Evolutionary conservation across 495 filamentous ascomycete species (phyloP), one percentile per base, ranked within the genome.

Genomic region (Ascobolus immersus): DNA sequence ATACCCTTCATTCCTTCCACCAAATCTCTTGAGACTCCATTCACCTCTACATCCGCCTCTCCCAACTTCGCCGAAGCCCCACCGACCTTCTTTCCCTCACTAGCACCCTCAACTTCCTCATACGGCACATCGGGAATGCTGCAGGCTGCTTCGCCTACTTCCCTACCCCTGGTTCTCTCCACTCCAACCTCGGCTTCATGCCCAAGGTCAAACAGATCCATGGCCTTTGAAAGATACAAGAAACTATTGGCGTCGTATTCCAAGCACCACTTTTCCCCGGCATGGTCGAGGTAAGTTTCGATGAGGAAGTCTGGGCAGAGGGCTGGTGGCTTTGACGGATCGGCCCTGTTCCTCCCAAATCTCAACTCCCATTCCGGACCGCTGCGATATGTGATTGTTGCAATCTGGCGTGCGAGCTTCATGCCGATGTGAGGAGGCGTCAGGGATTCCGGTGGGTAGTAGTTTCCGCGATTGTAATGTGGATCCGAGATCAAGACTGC

Each of bases 401-500:
- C 89, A 42, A 99, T 94, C 55, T 94, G 77, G 38, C 86, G 73
- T 5, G 86, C 86, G 13, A 99, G 70, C 54, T 99, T 99, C 78
- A 99, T 92, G 11, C 86, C 86, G 5, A 71, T 66, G 48, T 99
- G 89, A 5, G 86, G 89, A 5, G 89, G 86, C 19, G 94, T 71
- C 27, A 60, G 51, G 37, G 71, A 71, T n/a, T n/a, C n/a, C 11
- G 5, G 5, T n/a, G 4, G 10, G 48, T 94, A 94, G 57, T 94
- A 99, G 55, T 80, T 91, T 1, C 86, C 86, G n/a, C 86, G 77
- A 38, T 73, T 69, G 89, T 89, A 99, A 40, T 89, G 79, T 1
- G 81, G 78, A 42, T 99, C 86, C 71, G 84, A 91, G 81, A 99
- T 93, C 15, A 99, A 62, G 5, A 93, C 86, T 45, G n/a, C n/a